Base-by-base conservation (phyloP, 2,329 filamentous ascomycete species). In the Fusarium piperis region DNA sequence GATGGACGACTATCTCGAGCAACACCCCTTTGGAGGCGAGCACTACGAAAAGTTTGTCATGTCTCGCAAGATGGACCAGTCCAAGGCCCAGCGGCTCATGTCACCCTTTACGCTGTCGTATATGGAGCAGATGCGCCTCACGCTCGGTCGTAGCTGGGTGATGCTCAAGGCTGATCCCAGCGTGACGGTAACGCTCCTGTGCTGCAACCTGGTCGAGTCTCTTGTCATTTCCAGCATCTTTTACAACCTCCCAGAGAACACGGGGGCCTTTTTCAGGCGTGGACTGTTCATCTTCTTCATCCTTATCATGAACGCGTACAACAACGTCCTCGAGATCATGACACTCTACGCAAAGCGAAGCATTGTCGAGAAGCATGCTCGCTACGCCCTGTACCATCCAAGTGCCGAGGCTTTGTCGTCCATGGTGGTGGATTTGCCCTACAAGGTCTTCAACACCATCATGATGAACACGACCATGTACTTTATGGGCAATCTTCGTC, bases 401-500 rank as follows among this genome's bases (percentile, higher is more conserved):
- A 74, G 74, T 2, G 75, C 78, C 0, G 75, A 79, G n/a, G 77
- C 78, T 0, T 46, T 77, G 6, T 69, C 75, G 0, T 67, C 68
- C 0, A 75, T 75, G 65, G 35, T 77, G 0, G 67, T 67, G 6
- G 75, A 77, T 36, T 9, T 77, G 0, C 75, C 75, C 0, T 75
- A 73, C 55, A 77, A 77, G 62, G 64, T 74, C 23, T 66, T 74
- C 18, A 76, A 76, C n/a, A 56, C 65, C 0, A 68, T 87, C 6
- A 79, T 92, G 53, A 67, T 76, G 59, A 77, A 75, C 11, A 66
- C 66, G 0, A 68, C 87, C 0, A 79, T 92, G 2, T 92, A 92
- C 79, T 92, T 92, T 77, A 88, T 93, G 87, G 87, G 88, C 0
- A 87, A 90, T 86, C 6, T 93, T 87, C 16, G 88, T 91, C 80